Evolutionary conservation across 192 early-diverging fungal species (phyloP), one percentile per base, ranked within the genome.

Genomic region (Backusella mclennaniae): DNA sequence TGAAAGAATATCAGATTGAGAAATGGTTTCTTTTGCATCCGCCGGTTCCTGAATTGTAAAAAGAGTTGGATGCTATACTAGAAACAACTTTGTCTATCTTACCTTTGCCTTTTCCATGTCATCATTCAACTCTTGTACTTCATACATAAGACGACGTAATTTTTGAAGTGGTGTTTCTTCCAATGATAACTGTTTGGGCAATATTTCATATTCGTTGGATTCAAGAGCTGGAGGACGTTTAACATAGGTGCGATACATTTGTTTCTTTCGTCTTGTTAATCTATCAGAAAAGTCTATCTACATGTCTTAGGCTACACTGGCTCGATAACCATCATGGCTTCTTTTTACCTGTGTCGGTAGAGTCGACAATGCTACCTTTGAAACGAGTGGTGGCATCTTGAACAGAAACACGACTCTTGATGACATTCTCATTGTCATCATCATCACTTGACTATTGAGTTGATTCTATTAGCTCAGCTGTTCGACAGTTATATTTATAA

Each of bases 101-200:
- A 87, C 87, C 86, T 86, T 78, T 5, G 80, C 80, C 66, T 87
- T 90, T 15, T 88, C 86, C 35, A 95, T 70, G 76, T 94, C 92
- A 69, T 90, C 87, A 21, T 80, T 83, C 4, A 97, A 89, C 71
- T 97, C 94, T 73, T 95, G 91, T 9, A 93, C 91, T 79, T 97
- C 96, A 74, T 86, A 92, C 76, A 93, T 87, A 44, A 97, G 89
- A 15, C 96, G 86, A 31, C 92, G 87, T 26, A 95, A 79, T 73
- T 90, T 87, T 77, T 97, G 92, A 39, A 93, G 76, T 23, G 89
- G 82, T 1, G 93, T 95, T 77, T 97, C 96, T 36, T 82, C 80
- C 33, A 91, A 79, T 39, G 76, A 67, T 49, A 83, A 71, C 2
- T 86, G 83, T 73, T 85, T 87, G 12, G 88, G 85, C 46, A 89